These are phyloP conservation scores for Leccinum boreale DNA, from an alignment of 768 basidiomycete species.

Conservation along the genomic window DNA sequence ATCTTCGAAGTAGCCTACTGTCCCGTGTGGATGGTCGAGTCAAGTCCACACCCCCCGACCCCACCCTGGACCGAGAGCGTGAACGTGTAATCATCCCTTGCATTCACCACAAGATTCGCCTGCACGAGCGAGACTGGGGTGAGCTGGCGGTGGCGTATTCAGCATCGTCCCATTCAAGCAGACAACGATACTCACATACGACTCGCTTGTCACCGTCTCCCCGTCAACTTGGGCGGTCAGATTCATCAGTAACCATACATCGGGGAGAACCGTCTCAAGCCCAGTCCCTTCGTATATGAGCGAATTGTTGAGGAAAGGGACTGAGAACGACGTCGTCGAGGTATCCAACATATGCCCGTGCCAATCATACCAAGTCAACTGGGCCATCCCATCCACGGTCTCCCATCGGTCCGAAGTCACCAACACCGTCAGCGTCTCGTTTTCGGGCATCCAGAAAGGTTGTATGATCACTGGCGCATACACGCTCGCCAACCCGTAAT, in stretches of 20 bases:
- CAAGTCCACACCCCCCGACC: slow-evolving; percentile 54
- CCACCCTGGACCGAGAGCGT: slow-evolving; percentile 51
- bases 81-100: slow-evolving; percentile 39
- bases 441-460: no score
- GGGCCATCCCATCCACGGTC: no score
- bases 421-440: no score
- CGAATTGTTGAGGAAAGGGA: no score
- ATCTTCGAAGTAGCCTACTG: no score
- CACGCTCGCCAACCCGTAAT: no score
- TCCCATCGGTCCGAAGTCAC: no score
- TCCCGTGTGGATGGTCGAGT: slow-evolving; percentile 56
- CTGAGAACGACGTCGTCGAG: slow-evolving; percentile 37
- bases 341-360: slow-evolving; percentile 38
- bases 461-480: no score
- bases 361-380: no score
- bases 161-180: background rate
- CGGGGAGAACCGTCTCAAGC: slow-evolving; percentile 43
- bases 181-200: slow-evolving; percentile 25
- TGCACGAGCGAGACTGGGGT: slow-evolving; percentile 46
- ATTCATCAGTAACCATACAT: slow-evolving; percentile 53
- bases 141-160: slow-evolving; percentile 37
- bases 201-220: slow-evolving; percentile 45
- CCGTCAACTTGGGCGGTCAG: slow-evolving; percentile 42
- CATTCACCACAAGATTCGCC: background rate
- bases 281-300: slow-evolving; percentile 40